Evolutionary conservation across 1,139 yeast species (phyloP).

Genomic region (Tardiomyces depauwii): DNA sequence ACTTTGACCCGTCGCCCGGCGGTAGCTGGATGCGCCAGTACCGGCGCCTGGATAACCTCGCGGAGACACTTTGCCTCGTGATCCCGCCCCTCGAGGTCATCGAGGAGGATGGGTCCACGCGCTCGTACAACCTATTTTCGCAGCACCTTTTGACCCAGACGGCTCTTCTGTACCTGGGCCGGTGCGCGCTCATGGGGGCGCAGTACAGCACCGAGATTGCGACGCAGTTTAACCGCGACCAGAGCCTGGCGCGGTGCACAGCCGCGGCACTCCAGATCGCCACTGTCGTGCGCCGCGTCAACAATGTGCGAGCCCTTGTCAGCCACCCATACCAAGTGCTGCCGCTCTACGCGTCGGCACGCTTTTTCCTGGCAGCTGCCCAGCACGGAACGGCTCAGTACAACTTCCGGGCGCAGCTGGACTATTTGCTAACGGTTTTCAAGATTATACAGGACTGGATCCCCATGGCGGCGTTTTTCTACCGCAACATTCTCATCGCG

Average conservation of each 20-base stretch:
- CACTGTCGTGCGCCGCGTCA: background rate
- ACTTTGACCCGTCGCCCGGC: background rate
- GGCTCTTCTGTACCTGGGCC: background rate
- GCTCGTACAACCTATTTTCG: background rate
- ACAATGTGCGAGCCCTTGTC: background rate
- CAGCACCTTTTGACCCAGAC: background rate
- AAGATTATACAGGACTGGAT: constrained; percentile 8
- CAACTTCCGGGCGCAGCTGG: constrained; percentile 10
- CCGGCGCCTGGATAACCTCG: background rate
- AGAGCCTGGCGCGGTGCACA: background rate
- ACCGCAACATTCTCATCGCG: background rate
- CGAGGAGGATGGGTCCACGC: background rate
- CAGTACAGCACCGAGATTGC: background rate
- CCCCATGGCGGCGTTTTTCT: constrained; percentile 14
- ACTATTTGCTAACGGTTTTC: constrained; percentile 15
- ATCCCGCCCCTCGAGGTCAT: background rate
- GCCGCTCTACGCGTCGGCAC: constrained; percentile 13
- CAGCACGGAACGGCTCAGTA: constrained; percentile 7
- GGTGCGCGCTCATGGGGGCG: background rate
- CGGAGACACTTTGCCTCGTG: background rate
- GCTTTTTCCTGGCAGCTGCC: constrained; percentile 14
- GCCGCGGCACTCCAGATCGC: background rate
- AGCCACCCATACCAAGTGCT: constrained; percentile 1
- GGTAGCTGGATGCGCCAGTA: background rate
- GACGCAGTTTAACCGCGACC: background rate